Percentiles rank a stretch among this genome's conserved stretches.
These are phyloP conservation scores for Aspergillus ibericus DNA, from an alignment of 2,329 filamentous ascomycete genomes.

Conservation along the genomic window DNA sequence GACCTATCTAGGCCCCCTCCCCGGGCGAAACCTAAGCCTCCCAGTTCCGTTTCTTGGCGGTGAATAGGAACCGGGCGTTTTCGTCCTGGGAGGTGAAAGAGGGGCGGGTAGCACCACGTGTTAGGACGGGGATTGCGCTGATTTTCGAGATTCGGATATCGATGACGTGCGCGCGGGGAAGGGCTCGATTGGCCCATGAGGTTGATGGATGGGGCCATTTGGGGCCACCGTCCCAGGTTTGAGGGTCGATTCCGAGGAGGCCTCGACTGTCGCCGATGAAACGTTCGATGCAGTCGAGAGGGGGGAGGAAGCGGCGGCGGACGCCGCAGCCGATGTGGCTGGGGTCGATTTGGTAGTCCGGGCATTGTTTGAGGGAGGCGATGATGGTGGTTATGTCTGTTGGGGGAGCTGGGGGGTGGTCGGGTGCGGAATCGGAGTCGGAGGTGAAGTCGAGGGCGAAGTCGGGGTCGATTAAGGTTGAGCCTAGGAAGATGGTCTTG, in stretches of 20 bases:
- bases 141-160: slow-evolving; percentile 30
- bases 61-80: slow-evolving; percentile 37
- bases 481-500: slow-evolving; percentile 45
- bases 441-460: slow-evolving; percentile 22
- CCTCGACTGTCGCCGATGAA: slow-evolving; percentile 35
- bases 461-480: slow-evolving; percentile 38
- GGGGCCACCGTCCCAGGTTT: slow-evolving; percentile 10
- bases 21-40: slow-evolving; percentile 25
- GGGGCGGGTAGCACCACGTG: slow-evolving; percentile 11
- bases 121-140: slow-evolving; percentile 19
- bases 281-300: slow-evolving; percentile 40
- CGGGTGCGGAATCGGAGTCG: background rate
- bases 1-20: no score
- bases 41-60: slow-evolving; percentile 38
- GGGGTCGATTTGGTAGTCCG: slow-evolving; percentile 45
- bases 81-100: slow-evolving; percentile 22
- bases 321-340: slow-evolving; percentile 45
- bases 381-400: slow-evolving; percentile 38
- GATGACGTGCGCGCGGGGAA: slow-evolving; percentile 20
- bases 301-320: slow-evolving; percentile 40
- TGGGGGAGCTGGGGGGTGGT: slow-evolving; percentile 15
- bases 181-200: slow-evolving; percentile 24
- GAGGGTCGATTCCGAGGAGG: slow-evolving; percentile 30
- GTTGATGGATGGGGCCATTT: slow-evolving; percentile 17
- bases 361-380: slow-evolving; percentile 40